phyloP scores from a whole-genome alignment of 208 protist species.

The Trypanosoma theileri region DNA sequence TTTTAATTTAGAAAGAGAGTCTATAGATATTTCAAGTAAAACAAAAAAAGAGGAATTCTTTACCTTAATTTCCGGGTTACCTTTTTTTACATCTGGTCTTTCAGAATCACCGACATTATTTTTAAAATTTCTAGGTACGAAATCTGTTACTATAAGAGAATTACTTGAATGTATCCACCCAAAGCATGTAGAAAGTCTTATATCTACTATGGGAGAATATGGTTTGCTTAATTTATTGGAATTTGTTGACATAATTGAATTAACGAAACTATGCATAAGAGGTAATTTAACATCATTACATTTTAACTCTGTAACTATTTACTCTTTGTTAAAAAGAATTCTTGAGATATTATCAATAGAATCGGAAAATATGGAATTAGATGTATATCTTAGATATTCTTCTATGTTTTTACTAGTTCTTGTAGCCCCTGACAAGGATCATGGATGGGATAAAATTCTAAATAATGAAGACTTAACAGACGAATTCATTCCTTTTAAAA shows the following conservation, averaged over 20 bases:
- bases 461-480: not conserved
- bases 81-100: conserved; percentile 1
- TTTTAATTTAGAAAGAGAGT: not conserved
- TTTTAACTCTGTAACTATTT: not conserved
- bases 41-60: not conserved
- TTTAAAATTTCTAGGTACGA: not conserved
- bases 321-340: conserved; percentile 5
- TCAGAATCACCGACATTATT: conserved; percentile 7
- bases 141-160: not conserved
- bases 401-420: conserved; percentile 26
- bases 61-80: not conserved
- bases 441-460: conserved; percentile 15
- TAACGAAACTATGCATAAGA: conserved; percentile 12
- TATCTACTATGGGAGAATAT: not conserved
- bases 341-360: not conserved
- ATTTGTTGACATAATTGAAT: not conserved
- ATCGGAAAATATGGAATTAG: not conserved
- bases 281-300: conserved; percentile 3
- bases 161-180: conserved; percentile 2
- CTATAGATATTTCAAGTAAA: not conserved
- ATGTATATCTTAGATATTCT: conserved; percentile 16
- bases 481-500: not conserved
- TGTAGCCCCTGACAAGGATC: conserved; percentile 10
- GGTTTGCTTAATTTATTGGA: conserved; percentile 5
- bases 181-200: not conserved